phyloP scores from a whole-genome alignment of 257 asterid species.

The Avicennia marina region DNA sequence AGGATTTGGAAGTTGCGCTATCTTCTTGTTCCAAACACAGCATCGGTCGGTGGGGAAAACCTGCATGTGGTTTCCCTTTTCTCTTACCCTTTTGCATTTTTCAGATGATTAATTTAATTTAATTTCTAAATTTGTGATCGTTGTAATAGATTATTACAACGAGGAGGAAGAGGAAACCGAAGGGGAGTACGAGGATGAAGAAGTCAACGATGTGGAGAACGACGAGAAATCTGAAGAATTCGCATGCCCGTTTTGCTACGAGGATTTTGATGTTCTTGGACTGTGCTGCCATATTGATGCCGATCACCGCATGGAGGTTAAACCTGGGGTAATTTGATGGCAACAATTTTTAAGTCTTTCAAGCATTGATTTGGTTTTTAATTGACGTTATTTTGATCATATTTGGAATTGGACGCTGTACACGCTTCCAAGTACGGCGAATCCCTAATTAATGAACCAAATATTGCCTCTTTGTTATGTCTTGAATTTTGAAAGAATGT shows the following conservation, averaged over 20 bases:
- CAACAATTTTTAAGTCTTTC: no score
- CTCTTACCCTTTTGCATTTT: background rate
- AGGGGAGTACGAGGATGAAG: constrained; percentile 50
- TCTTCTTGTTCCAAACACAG: constrained; percentile 30
- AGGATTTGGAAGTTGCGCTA: constrained; percentile 37
- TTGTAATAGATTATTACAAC: constrained; percentile 32
- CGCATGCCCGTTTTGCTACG: constrained; percentile 85
- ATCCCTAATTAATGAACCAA: no score
- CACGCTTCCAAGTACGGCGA: no score
- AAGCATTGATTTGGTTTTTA: background rate
- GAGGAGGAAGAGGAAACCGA: constrained; percentile 54
- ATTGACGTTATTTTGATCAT: background rate
- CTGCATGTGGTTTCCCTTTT: no score
- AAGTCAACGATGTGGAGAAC: constrained; percentile 36
- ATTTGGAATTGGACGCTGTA: no score
- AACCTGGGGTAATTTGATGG: constrained; percentile 65
- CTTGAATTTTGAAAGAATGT: no score
- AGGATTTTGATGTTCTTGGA: constrained; percentile 81
- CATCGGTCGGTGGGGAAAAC: constrained; percentile 21
- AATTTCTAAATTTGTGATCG: constrained; percentile 9
- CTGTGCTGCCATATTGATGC: constrained; percentile 91
- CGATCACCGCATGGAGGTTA: constrained; percentile 78
- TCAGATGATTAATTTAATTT: no score
- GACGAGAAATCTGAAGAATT: constrained; percentile 52
- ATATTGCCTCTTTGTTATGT: no score